Evolutionary conservation across 2,329 filamentous ascomycete genomes (phyloP).

Genomic region (Aspergillus japonicus): DNA sequence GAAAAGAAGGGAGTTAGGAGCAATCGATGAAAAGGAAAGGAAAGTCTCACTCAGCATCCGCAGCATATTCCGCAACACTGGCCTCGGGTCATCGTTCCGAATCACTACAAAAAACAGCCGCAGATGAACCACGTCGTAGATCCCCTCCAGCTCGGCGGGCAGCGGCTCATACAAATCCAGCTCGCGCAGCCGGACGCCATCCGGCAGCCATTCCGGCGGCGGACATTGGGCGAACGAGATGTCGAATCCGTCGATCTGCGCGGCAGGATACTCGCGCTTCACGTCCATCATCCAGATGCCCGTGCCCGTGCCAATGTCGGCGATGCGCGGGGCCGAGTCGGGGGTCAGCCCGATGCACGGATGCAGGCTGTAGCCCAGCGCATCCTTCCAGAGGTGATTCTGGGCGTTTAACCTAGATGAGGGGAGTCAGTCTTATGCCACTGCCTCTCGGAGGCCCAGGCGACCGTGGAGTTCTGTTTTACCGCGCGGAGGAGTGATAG

Average conservation of each 20-base stretch:
- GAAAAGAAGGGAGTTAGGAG: too few species aligned
- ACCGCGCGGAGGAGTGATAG: not conserved
- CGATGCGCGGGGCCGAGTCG: not conserved
- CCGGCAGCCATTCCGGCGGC: not conserved
- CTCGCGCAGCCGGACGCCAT: not conserved
- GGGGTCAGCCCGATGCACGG: not conserved
- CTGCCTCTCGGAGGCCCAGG: too few species aligned
- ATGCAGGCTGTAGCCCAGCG: conserved; percentile 1
- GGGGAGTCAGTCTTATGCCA: not conserved
- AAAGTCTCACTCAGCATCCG: not conserved
- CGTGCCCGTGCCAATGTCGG: not conserved
- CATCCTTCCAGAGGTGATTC: conserved; percentile 2
- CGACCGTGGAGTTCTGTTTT: not conserved
- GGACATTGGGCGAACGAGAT: conserved; percentile 3
- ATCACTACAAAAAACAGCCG: not conserved
- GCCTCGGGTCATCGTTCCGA: not conserved
- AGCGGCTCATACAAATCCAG: not conserved
- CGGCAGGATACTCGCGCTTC: conserved; percentile 2
- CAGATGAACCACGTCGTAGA: conserved; percentile 1
- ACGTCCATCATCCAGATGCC: conserved; percentile 1
- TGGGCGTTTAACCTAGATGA: not conserved
- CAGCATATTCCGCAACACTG: not conserved
- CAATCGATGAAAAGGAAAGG: not conserved
- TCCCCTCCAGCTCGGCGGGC: not conserved
- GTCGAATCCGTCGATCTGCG: conserved; percentile 2